A percentile compares a stretch with the other conserved stretches of the same genome.
phyloP scores from a whole-genome alignment of 169 alveolate species.

The Cryptosporidium sp. region DNA sequence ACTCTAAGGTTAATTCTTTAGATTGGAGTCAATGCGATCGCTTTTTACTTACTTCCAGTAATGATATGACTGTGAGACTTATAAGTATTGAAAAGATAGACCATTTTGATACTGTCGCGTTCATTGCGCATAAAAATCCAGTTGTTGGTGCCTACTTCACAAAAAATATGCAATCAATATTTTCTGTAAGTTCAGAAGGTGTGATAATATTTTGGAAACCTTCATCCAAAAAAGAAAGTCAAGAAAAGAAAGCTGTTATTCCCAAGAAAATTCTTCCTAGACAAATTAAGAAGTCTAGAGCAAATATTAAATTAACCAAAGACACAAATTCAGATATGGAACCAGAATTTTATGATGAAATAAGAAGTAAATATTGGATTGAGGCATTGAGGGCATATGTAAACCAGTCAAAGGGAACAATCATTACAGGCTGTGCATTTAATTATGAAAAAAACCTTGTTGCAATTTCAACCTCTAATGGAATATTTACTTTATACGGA shows the following conservation, averaged over 20 bases:
- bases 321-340: not conserved
- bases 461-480: constrained; percentile 58
- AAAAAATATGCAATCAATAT: constrained; percentile 82
- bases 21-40: constrained; percentile 84
- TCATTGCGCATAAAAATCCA: constrained; percentile 82
- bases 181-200: constrained; percentile 85
- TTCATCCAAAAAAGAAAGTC: constrained; percentile 12
- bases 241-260: constrained; percentile 13
- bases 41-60: constrained; percentile 82
- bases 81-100: constrained; percentile 82
- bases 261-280: constrained; percentile 31
- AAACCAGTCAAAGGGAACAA: constrained; percentile 53
- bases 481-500: constrained; percentile 58
- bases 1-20: constrained; percentile 80
- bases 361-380: constrained; percentile 47
- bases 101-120: constrained; percentile 83
- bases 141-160: constrained; percentile 86
- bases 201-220: constrained; percentile 84
- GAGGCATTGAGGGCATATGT: constrained; percentile 56
- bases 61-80: constrained; percentile 87
- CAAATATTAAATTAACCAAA: not conserved
- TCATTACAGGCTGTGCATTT: constrained; percentile 49
- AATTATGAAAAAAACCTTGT: constrained; percentile 28
- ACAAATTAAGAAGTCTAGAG: constrained; percentile 12
- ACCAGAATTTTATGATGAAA: not conserved